Percentiles rank a stretch among this genome's conserved stretches.
These are phyloP conservation scores for Apostasia shenzhenica DNA, from an alignment of 106 monocot genomes.

Conservation along the genomic window DNA sequence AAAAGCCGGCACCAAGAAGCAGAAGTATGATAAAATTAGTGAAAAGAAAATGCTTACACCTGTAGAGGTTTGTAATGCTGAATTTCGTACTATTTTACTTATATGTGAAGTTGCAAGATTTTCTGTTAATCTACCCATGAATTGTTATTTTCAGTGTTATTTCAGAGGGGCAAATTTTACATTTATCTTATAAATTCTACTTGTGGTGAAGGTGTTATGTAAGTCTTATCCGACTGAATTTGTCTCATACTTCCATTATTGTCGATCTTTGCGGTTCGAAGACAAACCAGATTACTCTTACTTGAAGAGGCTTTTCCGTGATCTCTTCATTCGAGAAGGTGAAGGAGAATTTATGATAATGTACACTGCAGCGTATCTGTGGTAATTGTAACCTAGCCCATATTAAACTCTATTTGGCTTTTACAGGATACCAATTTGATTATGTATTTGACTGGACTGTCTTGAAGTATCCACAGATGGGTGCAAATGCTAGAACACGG, in stretches of 20 bases:
- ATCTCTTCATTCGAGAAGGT: conserved; percentile 82
- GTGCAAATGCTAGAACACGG: conserved; percentile 24
- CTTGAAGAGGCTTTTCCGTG: conserved; percentile 73
- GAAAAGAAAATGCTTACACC: conserved; percentile 94
- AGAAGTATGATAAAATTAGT: conserved; percentile 93
- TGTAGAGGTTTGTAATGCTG: conserved; percentile 51
- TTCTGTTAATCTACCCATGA: not conserved
- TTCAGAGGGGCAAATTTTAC: not conserved
- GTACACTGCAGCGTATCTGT: not conserved
- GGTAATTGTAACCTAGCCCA: not conserved
- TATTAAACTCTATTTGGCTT: not conserved
- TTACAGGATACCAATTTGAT: conserved; percentile 60
- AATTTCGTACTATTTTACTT: not conserved
- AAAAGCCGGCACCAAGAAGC: conserved; percentile 92
- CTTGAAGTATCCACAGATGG: conserved; percentile 57
- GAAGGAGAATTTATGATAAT: not conserved
- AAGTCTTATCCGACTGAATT: conserved; percentile 68
- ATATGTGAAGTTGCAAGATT: not conserved
- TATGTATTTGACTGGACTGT: conserved; percentile 83
- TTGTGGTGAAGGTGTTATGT: conserved; percentile 46
- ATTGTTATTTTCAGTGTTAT: not conserved
- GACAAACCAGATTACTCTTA: conserved; percentile 79
- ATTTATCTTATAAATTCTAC: not conserved
- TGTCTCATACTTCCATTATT: conserved; percentile 69
- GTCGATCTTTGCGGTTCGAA: conserved; percentile 68